Evolutionary conservation across 2,329 filamentous ascomycete species (phyloP), one percentile per base, ranked within the genome.

Genomic region (Tolypocladium sp.): DNA sequence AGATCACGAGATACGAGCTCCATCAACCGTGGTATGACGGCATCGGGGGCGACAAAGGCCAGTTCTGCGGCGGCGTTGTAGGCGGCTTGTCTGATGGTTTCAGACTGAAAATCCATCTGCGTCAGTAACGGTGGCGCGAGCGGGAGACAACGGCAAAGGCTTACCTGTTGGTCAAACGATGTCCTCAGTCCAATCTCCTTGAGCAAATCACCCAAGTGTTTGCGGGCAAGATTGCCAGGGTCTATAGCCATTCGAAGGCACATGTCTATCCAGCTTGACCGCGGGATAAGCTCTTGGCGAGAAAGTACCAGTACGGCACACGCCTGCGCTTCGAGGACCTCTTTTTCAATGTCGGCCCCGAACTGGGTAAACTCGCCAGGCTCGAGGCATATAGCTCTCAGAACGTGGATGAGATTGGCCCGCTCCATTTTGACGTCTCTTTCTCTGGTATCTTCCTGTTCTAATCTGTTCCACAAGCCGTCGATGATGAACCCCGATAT

Each of bases 31-130:
- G 91, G 83, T 25, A 91, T 88, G 74, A 96, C 89, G 20, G 79
- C 79, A 51, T 94, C 89, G 0, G 94, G 94, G 5, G 93, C 90
- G 33, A 99, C 91, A 69, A 99, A 99, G 3, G 91, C 92, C 60
- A 99, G 79, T 68, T 97, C 94, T 42, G 92, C 92, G 13, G 91
- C 90, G 9, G 93, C 91, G 65, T 86, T 87, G 72, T 87, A 95
- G 4, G 93, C 90, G 57, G 93, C 93, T 46, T 77, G 74, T 67
- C 85, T 86, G 51, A 90, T 70, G 15, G 59, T 10, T 8, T 67
- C 63, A 64, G 69, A 67, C 69, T 74, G 49, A n/a, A 51, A 37
- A n/a, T 46, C 30, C 4, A 20, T 25, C 25, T 9, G 25, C 25
- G 37, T 64, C 41, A 65, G 61, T 30, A 46, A 57, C 8, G 12